These are phyloP conservation scores for Globisporangium paroecandrum DNA, from an alignment of 352 stramenopile species.

Conservation along the genomic window DNA sequence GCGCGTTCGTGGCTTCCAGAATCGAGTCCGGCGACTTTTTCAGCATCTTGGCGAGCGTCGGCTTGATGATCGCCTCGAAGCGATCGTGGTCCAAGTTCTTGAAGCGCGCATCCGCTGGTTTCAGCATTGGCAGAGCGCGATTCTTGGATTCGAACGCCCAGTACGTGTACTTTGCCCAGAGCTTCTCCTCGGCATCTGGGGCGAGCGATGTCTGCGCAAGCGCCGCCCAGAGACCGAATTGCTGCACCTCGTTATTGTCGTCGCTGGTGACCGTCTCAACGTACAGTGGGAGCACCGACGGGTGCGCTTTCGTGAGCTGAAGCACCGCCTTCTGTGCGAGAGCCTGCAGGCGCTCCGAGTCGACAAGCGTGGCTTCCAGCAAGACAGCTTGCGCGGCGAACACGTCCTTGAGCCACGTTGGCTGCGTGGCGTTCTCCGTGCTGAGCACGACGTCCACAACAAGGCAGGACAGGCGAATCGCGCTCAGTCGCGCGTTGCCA, in stretches of 20 bases:
- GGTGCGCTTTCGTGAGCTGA: conserved; percentile 44
- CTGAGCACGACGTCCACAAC: conserved; percentile 40
- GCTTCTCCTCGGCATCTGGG: conserved; percentile 30
- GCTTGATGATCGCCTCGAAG: conserved; percentile 67
- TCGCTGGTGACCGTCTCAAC: conserved; percentile 28
- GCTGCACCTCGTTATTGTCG: conserved; percentile 32
- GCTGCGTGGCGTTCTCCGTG: conserved; percentile 6
- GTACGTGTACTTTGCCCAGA: conserved; percentile 57
- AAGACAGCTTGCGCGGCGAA: conserved; percentile 43
- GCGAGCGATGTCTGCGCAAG: conserved; percentile 36
- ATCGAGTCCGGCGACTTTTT: conserved; percentile 81
- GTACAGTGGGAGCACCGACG: conserved; percentile 39
- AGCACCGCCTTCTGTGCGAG: conserved; percentile 41
- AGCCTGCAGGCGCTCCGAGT: conserved; percentile 41
- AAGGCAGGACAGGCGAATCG: conserved; percentile 52
- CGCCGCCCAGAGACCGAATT: conserved; percentile 64
- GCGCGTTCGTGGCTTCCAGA: conserved; percentile 50
- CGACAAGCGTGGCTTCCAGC: conserved; percentile 53
- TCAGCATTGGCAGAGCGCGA: conserved; percentile 36
- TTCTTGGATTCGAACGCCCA: conserved; percentile 82
- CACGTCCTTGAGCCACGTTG: conserved; percentile 48
- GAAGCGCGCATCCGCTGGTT: conserved; percentile 43
- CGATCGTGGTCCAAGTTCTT: conserved; percentile 46
- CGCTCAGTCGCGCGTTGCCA: conserved; percentile 43
- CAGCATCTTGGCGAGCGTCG: conserved; percentile 66